Evolutionary conservation across 768 basidiomycete genomes (phyloP).

Genomic region (Collybiopsis luxurians): DNA sequence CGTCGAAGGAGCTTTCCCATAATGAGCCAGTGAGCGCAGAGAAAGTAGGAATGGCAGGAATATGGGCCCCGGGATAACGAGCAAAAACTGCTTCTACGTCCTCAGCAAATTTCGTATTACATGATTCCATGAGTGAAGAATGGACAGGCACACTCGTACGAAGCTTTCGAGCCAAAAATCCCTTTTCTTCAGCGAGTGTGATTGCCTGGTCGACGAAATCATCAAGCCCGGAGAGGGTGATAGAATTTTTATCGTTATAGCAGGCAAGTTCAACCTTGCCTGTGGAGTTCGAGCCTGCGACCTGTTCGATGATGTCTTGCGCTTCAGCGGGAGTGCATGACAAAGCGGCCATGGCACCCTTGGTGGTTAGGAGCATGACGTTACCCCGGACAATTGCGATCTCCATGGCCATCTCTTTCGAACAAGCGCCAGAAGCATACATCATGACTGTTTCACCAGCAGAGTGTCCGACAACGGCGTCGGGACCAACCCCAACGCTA

Average conservation of each 20-base stretch:
- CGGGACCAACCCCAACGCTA: conserved; percentile 33
- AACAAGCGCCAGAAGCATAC: conserved; percentile 22
- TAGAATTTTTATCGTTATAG: conserved; percentile 35
- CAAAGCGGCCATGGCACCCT: conserved; percentile 46
- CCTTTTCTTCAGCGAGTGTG: conserved; percentile 20
- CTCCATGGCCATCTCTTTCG: conserved; percentile 39
- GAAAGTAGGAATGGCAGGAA: conserved; percentile 27
- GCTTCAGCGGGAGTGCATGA: conserved; percentile 29
- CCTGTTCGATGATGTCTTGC: conserved; percentile 19
- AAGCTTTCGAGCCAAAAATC: conserved; percentile 33
- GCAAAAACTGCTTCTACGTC: conserved; percentile 29
- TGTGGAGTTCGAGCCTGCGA: conserved; percentile 15
- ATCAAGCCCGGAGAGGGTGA: conserved; percentile 35
- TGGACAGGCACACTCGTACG: conserved; percentile 37
- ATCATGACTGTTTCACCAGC: conserved; percentile 44
- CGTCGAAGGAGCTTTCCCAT: conserved; percentile 20
- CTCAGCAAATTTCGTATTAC: conserved; percentile 23
- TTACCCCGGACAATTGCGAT: conserved; percentile 40
- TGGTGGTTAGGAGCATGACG: conserved; percentile 27
- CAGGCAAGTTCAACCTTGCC: conserved; percentile 36
- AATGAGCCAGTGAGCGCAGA: conserved; percentile 33
- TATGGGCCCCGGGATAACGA: conserved; percentile 24
- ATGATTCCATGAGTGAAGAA: conserved; percentile 34
- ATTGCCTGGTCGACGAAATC: conserved; percentile 26
- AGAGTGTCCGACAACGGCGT: conserved; percentile 43